A percentile compares a stretch with the other conserved stretches of the same genome.
Evolutionary conservation across 345 rosid species (phyloP).

Genomic region (Linum lewisii): DNA sequence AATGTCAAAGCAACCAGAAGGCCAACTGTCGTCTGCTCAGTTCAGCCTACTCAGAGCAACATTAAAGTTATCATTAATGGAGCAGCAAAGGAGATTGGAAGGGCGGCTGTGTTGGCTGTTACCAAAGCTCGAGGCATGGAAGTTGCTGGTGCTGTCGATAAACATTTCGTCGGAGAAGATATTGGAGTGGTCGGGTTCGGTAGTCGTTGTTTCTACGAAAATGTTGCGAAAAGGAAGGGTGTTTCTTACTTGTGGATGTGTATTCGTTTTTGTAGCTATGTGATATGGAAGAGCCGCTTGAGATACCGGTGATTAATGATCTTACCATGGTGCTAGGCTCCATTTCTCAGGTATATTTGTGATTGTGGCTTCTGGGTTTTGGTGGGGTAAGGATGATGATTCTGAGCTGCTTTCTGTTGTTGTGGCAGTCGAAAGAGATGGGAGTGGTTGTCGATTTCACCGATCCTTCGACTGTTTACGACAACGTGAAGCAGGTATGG

Average conservation of each 20-base stretch:
- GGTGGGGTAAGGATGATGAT: neutral
- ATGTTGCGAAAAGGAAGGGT: neutral
- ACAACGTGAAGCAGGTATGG: constrained; percentile 80
- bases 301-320: constrained; percentile 74
- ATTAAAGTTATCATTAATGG: constrained; percentile 83
- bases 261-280: constrained; percentile 34
- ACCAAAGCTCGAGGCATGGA: constrained; percentile 92
- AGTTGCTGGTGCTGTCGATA: constrained; percentile 83
- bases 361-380: too few relatives aligned
- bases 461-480: constrained; percentile 77
- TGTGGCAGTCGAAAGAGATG: constrained; percentile 61
- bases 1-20: constrained; percentile 30
- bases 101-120: constrained; percentile 80
- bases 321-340: constrained; percentile 89
- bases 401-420: neutral
- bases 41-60: constrained; percentile 66
- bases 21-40: constrained; percentile 48
- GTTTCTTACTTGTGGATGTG: too few relatives aligned
- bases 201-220: neutral
- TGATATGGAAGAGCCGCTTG: constrained; percentile 78
- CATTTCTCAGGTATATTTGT: constrained; percentile 69
- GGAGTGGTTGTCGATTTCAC: constrained; percentile 85
- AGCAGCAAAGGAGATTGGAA: constrained; percentile 89
- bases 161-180: constrained; percentile 71
- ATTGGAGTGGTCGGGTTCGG: constrained; percentile 51